Percentiles rank a stretch among this genome's conserved stretches.
These are phyloP conservation scores for Starmerella vaccinii DNA, from an alignment of 805 yeast species.

Conservation along the genomic window DNA sequence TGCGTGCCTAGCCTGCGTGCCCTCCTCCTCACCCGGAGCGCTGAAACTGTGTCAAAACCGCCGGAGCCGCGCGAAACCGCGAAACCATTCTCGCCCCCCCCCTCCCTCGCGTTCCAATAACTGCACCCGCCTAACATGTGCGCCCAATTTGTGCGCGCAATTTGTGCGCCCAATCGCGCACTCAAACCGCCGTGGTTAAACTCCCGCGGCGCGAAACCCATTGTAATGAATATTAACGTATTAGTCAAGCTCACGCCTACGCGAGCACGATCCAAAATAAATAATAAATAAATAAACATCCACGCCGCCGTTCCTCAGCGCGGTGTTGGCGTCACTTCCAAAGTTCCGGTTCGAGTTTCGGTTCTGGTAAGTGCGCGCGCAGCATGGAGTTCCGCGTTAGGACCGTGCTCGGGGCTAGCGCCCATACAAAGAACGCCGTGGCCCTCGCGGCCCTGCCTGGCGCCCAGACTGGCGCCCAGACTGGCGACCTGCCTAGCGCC, in stretches of 20 bases:
- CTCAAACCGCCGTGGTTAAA: too few relatives aligned
- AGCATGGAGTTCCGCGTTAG: constrained; percentile 10
- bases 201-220: background rate
- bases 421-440: background rate
- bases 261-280: background rate
- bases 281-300: background rate
- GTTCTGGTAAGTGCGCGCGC: background rate
- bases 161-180: too few relatives aligned
- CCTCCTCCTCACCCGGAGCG: too few relatives aligned
- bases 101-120: too few relatives aligned
- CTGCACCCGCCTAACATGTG: too few relatives aligned
- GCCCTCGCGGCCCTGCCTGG: background rate
- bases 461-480: too few relatives aligned
- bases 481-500: background rate
- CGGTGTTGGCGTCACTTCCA: background rate
- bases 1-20: too few relatives aligned
- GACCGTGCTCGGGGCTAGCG: background rate
- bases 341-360: background rate
- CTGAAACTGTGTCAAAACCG: too few relatives aligned
- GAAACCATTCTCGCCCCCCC: too few relatives aligned
- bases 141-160: too few relatives aligned
- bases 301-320: too few relatives aligned
- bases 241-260: background rate
- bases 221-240: background rate
- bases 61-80: too few relatives aligned